Base-by-base conservation (phyloP, 2,329 filamentous ascomycete species). In the Ophiostoma pallidulum region DNA sequence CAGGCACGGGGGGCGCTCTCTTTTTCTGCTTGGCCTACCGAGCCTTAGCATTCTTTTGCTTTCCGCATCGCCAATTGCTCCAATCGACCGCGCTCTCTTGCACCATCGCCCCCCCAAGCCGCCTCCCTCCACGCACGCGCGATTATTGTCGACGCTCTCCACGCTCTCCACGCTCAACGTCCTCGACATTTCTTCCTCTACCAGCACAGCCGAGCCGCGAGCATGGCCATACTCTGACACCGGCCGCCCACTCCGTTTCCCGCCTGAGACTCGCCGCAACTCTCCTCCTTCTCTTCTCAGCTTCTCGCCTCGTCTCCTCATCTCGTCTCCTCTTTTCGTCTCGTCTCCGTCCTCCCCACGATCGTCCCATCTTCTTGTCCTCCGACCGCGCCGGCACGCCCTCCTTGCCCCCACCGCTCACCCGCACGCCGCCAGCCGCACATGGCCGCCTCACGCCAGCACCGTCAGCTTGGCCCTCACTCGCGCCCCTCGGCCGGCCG, bases 401-500 rank as follows among this genome's bases (percentile, higher is more conserved):
- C 9, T 26, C 33, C 19, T 26, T n/a, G 10, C 26, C 26, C 12
- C n/a, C 39, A 8, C 28, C 16, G 13, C 33, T 24, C 14, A 13
- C 24, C 22, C 8, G 3, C 18, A 42, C 26, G 5, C 26, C 16
- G 13, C 8, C 10, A 14, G 22, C 26, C 41, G 18, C 48, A 31
- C 36, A 53, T 53, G 51, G 51, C 48, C n/a, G 22, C 42, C 22
- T 14, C 35, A 14, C n/a, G 38, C 8, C 24, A 24, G 4, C 36
- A 40, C 5, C 51, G 36, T 20, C 38, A 45, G 22, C 35, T 28
- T 16, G 36, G 45, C 38, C 35, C 36, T 8, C 19, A 26, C 14
- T 16, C 40, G 31, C 52, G 46, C 38, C 39, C 38, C 14, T 37
- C 37, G 7, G 4, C 29, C 19, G 19, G 32, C 28, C 42, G 20